Base-by-base conservation (phyloP, 768 basidiomycete genomes). In the Lactarius quietus region DNA sequence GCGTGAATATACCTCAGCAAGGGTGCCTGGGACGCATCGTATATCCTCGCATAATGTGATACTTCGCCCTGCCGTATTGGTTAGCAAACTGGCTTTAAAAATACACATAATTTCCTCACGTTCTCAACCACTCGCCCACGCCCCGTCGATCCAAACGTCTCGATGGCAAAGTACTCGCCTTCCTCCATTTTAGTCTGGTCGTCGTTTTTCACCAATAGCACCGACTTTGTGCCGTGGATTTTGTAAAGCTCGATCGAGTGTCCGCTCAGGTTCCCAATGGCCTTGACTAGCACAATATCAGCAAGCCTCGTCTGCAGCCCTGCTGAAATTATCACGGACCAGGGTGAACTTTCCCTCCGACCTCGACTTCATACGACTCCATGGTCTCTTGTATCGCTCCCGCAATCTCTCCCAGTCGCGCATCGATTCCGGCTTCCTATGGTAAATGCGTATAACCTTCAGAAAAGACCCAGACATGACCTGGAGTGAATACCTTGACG, bases 161-260 rank as follows among this genome's bases (percentile, higher is more conserved):
- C 97, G 62, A 99, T 96, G 10, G 97, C 97, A 74, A 93, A 99
- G 74, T 98, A 98, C 72, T 98, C 97, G 45, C 95, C 97, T 77
- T 99, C 97, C 73, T 98, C 97, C 97, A 99, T 99, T 78, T 93
- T 96, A 17, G 90, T 93, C 66, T 89, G 86, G 73, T 97, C 95
- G 36, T 88, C 84, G 63, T 90, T 93, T 74, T 90, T 92, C 53
- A 97, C 92, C 53, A 98, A 84, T 39, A 92, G 82, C 1, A 98
- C 88, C 0, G 91, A 92, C 76, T 99, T 99, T 31, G 88, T 89
- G 18, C 92, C 96, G 73, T 99, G 96, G 66, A 98, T 97, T 68
- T 88, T 87, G 75, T 98, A 95, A 31, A 79, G 85, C 62, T 87
- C 86, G 70, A 98, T 98, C 17, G 90, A 90, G 76, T 99, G 97